Percentiles rank a stretch among this genome's conserved stretches.
Conservation (phyloP, 2,329 filamentous ascomycete species). For the Metarhizium rileyi region DNA sequence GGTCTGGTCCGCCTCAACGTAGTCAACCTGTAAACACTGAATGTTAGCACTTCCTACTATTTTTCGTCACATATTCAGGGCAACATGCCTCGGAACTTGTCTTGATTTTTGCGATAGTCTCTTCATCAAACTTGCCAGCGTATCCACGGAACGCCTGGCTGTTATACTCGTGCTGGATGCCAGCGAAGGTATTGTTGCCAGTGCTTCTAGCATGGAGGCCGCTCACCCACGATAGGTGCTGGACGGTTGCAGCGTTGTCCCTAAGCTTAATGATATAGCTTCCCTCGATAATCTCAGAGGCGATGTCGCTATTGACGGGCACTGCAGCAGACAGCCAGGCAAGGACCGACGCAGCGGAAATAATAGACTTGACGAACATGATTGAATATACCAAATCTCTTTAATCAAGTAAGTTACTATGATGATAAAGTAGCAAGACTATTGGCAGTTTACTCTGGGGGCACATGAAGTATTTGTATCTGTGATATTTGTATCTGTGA, state of each 20-base stretch:
- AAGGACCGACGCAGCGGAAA: background rate
- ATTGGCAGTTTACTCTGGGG: too few species aligned
- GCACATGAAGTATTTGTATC: too few species aligned
- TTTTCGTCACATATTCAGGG: background rate
- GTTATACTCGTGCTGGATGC: slow-evolving; percentile 21
- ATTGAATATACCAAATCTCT: background rate
- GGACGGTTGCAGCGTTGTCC: slow-evolving; percentile 30
- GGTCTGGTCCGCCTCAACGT: background rate
- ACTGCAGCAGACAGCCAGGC: background rate
- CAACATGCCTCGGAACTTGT: slow-evolving; percentile 28
- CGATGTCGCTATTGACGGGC: background rate
- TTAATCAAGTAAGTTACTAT: background rate
- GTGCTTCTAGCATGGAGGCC: slow-evolving; percentile 44
- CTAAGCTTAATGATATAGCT: slow-evolving; percentile 54
- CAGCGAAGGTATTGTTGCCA: slow-evolving; percentile 32
- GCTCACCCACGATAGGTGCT: slow-evolving; percentile 38
- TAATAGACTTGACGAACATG: background rate
- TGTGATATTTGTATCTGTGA: too few species aligned
- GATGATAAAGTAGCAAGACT: too few species aligned
- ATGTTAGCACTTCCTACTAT: background rate
- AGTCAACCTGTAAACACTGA: background rate
- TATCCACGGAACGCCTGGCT: slow-evolving; percentile 27
- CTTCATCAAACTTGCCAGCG: slow-evolving; percentile 30
- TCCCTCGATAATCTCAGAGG: background rate
- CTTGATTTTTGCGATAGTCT: slow-evolving; percentile 30